Evolutionary conservation across 2,329 filamentous ascomycete genomes (phyloP).

Genomic region (Fusarium nisikadoi): DNA sequence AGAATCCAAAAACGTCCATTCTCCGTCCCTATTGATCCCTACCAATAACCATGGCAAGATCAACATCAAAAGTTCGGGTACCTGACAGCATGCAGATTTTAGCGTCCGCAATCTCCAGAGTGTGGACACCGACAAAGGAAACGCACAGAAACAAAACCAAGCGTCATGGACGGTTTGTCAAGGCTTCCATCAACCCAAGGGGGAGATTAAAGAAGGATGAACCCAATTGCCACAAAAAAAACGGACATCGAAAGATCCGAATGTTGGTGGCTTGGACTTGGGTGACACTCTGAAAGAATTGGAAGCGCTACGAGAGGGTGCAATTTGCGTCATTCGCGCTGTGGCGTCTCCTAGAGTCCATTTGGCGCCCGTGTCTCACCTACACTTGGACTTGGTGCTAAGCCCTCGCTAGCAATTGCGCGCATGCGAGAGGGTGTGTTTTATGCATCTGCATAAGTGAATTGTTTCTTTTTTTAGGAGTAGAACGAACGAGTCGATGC

Average conservation of each 20-base stretch:
- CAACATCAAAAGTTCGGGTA: conserved; percentile 19
- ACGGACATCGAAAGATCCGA: conserved; percentile 17
- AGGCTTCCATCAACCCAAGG: conserved; percentile 22
- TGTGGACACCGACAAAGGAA: neutral
- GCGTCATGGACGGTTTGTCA: conserved; percentile 13
- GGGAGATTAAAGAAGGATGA: conserved; percentile 31
- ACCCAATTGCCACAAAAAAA: conserved; percentile 31
- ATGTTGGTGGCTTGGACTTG: neutral
- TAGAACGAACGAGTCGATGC: neutral
- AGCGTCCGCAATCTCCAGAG: conserved; percentile 7
- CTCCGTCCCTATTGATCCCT: neutral
- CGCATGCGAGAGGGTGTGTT: neutral
- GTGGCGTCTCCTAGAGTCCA: conserved; percentile 27
- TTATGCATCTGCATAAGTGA: conserved; percentile 18
- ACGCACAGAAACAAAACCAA: conserved; percentile 2
- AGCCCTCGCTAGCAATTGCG: neutral
- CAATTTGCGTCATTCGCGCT: conserved; percentile 25
- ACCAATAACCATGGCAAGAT: neutral
- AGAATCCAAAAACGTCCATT: neutral
- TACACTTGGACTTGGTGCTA: conserved; percentile 5
- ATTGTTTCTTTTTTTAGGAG: neutral
- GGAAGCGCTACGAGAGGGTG: neutral
- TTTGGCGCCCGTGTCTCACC: neutral
- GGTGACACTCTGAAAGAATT: neutral
- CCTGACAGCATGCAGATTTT: conserved; percentile 30